Evolutionary conservation across 2,329 filamentous ascomycete genomes (phyloP), one percentile per base, ranked within the genome.

Genomic region (Scortechinia acanthostroma): DNA sequence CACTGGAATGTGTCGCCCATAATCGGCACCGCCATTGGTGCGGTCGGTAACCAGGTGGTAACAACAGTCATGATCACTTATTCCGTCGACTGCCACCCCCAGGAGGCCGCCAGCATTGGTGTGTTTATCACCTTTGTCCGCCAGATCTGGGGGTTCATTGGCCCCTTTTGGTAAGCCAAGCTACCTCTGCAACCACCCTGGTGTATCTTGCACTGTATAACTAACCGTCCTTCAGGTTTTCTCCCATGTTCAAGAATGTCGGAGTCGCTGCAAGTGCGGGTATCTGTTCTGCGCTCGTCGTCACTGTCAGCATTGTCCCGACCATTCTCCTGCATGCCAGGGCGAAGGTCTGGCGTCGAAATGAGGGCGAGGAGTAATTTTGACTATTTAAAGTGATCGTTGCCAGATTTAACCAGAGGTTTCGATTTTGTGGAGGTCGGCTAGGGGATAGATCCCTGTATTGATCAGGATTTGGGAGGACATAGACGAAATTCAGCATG

Each of bases 51-150:
- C 48, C 77, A 82, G 55, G 71, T 83, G 35, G 66, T 80, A 15
- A 81, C 77, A 0, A 81, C 78, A 0, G 71, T 80, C 2, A 54
- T 79, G 37, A 72, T 78, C 20, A 80, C 78, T 0, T 82, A 80
- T 53, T 70, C 76, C 0, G 71, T 83, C 1, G 78, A 82, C 50
- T 76, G 73, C 52, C 70, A 77, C 48, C 66, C 62, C 2, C 62
- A 73, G 22, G 66, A 76, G 33, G 65, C 74, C 0, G 70, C 70
- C 1, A 70, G 70, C 45, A 66, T 81, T 17, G 77, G 76, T 2
- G 75, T 78, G 0, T 80, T 80, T 49, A 68, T 81, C 50, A 79
- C 69, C 3, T 64, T 80, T 45, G 67, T 78, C 2, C 64, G 77
- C 4, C 71, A 74, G 47, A 69, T 68, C 1, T 76, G 69, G 68